Conservation (phyloP, 192 early-diverging fungal species). For the Chytriomyces sp. region DNA sequence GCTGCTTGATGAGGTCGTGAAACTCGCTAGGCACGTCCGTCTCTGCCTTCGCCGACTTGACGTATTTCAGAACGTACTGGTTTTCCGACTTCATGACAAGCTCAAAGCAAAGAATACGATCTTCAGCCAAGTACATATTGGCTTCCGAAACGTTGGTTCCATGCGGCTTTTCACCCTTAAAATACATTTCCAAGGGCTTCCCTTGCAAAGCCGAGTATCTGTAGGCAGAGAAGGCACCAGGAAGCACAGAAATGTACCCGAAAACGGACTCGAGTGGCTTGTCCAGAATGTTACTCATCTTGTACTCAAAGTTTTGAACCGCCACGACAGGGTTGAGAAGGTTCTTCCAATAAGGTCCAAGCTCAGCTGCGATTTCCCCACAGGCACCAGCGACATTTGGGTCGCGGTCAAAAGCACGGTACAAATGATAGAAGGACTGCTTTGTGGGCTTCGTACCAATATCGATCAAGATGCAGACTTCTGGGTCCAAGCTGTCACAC, state of each 20-base stretch:
- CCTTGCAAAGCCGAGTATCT: slow-evolving; percentile 82
- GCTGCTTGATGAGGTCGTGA: slow-evolving; percentile 93
- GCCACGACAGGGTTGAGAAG: slow-evolving; percentile 87
- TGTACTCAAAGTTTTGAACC: slow-evolving; percentile 98
- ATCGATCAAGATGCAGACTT: slow-evolving; percentile 71
- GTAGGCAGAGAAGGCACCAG: slow-evolving; percentile 96
- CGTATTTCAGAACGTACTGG: slow-evolving; percentile 84
- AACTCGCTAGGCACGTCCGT: slow-evolving; percentile 93
- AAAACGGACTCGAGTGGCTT: slow-evolving; percentile 92
- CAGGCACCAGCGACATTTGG: slow-evolving; percentile 75
- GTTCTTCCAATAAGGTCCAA: slow-evolving; percentile 62
- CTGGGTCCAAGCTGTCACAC: slow-evolving; percentile 65
- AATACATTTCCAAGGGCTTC: slow-evolving; percentile 76
- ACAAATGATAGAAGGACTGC: slow-evolving; percentile 56
- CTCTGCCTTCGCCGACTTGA: slow-evolving; percentile 82
- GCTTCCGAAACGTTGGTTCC: slow-evolving; percentile 80
- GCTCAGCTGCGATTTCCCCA: slow-evolving; percentile 71
- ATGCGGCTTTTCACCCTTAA: slow-evolving; percentile 90
- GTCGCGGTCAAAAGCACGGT: slow-evolving; percentile 66
- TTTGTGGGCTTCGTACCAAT: slow-evolving; percentile 72
- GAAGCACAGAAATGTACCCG: slow-evolving; percentile 86
- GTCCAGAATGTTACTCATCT: slow-evolving; percentile 96
- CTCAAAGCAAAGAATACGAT: slow-evolving; percentile 96
- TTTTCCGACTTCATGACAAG: slow-evolving; percentile 80
- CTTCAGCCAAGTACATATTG: slow-evolving; percentile 91